Percentiles rank a stretch among this genome's conserved stretches.
These are phyloP conservation scores for Carex cristatella DNA, from an alignment of 176 grass and related monocot genomes.

Conservation along the genomic window DNA sequence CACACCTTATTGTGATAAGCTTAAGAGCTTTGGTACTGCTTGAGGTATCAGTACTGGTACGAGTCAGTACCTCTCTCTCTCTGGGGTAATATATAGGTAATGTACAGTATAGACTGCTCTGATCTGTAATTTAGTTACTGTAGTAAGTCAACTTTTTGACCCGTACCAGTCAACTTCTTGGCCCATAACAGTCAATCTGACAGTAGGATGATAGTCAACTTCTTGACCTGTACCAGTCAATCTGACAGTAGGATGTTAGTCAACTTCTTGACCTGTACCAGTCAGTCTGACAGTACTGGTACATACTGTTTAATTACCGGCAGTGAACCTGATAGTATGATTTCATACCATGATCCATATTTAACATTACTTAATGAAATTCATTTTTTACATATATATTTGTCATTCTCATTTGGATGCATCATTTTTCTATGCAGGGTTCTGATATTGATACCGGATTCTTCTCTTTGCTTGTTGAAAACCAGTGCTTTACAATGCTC, in stretches of 20 bases:
- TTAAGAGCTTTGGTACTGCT: slow-evolving; percentile 35
- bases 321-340: not conserved
- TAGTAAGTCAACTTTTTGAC: not conserved
- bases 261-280: too few relatives aligned
- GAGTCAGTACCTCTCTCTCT: not conserved
- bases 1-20: slow-evolving; percentile 71
- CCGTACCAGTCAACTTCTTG: too few relatives aligned
- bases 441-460: not conserved
- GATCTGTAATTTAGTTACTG: not conserved
- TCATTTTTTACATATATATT: not conserved
- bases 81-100: not conserved
- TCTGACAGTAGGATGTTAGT: too few relatives aligned
- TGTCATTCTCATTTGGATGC: not conserved
- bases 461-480: not conserved
- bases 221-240: too few relatives aligned
- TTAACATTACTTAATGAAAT: not conserved
- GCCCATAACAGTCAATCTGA: too few relatives aligned
- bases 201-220: too few relatives aligned
- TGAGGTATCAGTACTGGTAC: slow-evolving; percentile 20
- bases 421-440: slow-evolving; percentile 4
- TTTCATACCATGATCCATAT: not conserved
- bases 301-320: not conserved
- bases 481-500: not conserved
- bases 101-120: not conserved
- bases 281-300: too few relatives aligned